Conservation (phyloP, 2,329 filamentous ascomycete genomes). For the Alternaria conjuncta region DNA sequence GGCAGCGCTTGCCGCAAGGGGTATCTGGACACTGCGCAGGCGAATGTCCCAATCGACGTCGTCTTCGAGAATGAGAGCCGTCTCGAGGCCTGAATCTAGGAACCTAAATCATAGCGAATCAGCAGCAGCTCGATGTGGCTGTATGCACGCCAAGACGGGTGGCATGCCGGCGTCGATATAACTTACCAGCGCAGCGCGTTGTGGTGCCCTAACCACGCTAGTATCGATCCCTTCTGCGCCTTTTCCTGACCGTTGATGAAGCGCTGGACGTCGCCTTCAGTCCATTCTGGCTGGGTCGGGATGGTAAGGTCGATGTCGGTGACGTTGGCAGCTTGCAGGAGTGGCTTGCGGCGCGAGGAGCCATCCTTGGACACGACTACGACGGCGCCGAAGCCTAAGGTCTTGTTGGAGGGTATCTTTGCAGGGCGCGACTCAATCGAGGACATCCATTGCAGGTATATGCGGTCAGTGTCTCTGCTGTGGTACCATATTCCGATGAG, state of each 20-base stretch:
- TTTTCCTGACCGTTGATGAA: conserved; percentile 45
- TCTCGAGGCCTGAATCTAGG: conserved; percentile 50
- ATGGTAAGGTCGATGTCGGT: conserved; percentile 53
- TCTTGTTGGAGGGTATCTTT: conserved; percentile 43
- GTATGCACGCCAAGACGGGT: conserved; percentile 17
- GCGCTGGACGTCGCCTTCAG: conserved; percentile 48
- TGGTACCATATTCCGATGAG: conserved; percentile 39
- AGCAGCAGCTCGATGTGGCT: conserved; percentile 13
- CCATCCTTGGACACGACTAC: conserved; percentile 50
- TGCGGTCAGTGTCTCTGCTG: conserved; percentile 32
- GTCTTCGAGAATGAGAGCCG: conserved; percentile 54
- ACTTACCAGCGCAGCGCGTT: conserved; percentile 51
- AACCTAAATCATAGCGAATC: conserved; percentile 42
- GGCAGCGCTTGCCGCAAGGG: conserved; percentile 49
- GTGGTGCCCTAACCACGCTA: conserved; percentile 55
- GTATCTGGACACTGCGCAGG: conserved; percentile 52
- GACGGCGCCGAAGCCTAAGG: conserved; percentile 51
- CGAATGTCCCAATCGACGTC: conserved; percentile 56
- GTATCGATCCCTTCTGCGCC: conserved; percentile 49
- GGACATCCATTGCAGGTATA: conserved; percentile 39
- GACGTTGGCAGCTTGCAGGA: conserved; percentile 52
- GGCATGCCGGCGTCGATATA: not conserved
- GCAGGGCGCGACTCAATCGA: conserved; percentile 31
- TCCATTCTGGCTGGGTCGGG: conserved; percentile 52
- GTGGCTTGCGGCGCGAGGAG: conserved; percentile 49